Evolutionary conservation across 2,329 filamentous ascomycete genomes (phyloP).

Genomic region (Eutypella sp.): DNA sequence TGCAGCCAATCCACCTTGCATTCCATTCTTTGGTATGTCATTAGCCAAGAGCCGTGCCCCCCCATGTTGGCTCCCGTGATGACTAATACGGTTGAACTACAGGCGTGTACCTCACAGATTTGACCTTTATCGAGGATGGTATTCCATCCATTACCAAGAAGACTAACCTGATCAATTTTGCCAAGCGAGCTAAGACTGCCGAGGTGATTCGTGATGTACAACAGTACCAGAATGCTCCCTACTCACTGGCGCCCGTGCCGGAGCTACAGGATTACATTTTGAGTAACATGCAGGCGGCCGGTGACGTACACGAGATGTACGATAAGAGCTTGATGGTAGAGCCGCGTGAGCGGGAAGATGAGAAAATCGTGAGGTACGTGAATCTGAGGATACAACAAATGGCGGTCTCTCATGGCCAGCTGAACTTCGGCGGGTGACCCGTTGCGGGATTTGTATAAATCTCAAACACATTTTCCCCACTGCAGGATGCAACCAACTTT

Average conservation of each 20-base stretch:
- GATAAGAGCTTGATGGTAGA: slow-evolving; percentile 92
- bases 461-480: slow-evolving; percentile 3
- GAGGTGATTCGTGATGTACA: slow-evolving; percentile 98
- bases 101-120: slow-evolving; percentile 94
- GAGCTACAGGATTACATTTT: slow-evolving; percentile 96
- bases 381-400: slow-evolving; percentile 22
- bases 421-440: slow-evolving; percentile 17
- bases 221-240: slow-evolving; percentile 98
- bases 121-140: slow-evolving; percentile 97
- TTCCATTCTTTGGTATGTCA: slow-evolving; percentile 86
- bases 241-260: slow-evolving; percentile 79
- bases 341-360: slow-evolving; percentile 92
- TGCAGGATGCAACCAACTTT: slow-evolving; percentile 7
- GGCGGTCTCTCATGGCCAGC: slow-evolving; percentile 15
- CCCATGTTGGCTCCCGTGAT: background rate
- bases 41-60: background rate
- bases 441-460: background rate
- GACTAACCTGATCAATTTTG: slow-evolving; percentile 96
- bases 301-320: slow-evolving; percentile 99
- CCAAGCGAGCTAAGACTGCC: slow-evolving; percentile 94
- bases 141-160: slow-evolving; percentile 96
- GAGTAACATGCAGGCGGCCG: slow-evolving; percentile 90
- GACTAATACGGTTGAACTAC: slow-evolving; percentile 6
- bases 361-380: slow-evolving; percentile 96
- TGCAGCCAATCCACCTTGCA: slow-evolving; percentile 90